These are phyloP conservation scores for Emmonsiellopsis sp. DNA, from an alignment of 2,329 filamentous ascomycete species.

Conservation along the genomic window DNA sequence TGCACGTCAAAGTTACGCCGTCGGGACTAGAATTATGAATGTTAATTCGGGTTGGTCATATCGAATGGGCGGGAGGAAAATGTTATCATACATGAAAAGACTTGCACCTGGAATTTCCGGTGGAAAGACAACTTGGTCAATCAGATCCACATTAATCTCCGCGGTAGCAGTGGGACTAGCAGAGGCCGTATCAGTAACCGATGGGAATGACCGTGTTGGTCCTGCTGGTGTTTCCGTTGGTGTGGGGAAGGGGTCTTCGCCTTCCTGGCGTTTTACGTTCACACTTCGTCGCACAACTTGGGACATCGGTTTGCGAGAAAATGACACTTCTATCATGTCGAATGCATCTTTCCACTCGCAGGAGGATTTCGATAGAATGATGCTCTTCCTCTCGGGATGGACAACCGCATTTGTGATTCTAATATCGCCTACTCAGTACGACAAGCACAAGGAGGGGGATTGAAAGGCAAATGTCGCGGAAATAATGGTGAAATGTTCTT, in stretches of 20 bases:
- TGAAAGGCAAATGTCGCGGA: not conserved
- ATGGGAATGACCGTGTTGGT: constrained; percentile 1
- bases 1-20: constrained; percentile 13
- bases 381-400: not conserved
- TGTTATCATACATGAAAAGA: constrained; percentile 2
- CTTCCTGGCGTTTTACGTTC: constrained; percentile 6
- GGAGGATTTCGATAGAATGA: constrained; percentile 7
- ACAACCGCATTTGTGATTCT: constrained; percentile 7
- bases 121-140: constrained; percentile 7
- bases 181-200: not conserved
- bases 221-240: not conserved
- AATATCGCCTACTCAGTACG: not conserved
- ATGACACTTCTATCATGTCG: constrained; percentile 10
- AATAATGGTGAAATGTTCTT: constrained; percentile 1
- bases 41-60: not conserved
- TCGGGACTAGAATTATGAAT: constrained; percentile 7
- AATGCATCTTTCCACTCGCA: constrained; percentile 13
- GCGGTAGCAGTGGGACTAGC: not conserved
- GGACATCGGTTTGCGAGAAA: constrained; percentile 8
- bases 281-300: constrained; percentile 7
- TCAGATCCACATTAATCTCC: constrained; percentile 2
- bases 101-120: constrained; percentile 3
- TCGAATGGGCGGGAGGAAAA: not conserved
- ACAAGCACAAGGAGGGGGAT: not conserved
- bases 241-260: not conserved